Percentiles rank a stretch among this genome's conserved stretches.
phyloP scores from a whole-genome alignment of 768 basidiomycete species.

The Suillus lakei region DNA sequence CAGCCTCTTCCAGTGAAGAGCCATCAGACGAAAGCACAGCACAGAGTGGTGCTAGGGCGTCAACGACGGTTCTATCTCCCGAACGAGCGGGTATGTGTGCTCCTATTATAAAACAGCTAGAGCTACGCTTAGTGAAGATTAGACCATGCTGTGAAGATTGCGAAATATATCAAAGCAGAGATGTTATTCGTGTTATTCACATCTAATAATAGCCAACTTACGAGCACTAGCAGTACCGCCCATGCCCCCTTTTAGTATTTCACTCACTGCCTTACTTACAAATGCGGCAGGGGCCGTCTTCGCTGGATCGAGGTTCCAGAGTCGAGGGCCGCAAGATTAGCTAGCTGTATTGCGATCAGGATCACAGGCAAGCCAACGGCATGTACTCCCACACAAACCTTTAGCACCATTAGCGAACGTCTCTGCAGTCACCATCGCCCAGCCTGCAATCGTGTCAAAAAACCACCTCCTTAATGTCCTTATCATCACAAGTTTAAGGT shows the following conservation, averaged over 20 bases:
- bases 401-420: slow-evolving; percentile 57
- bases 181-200: neutral
- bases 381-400: slow-evolving; percentile 25
- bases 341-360: slow-evolving; percentile 22
- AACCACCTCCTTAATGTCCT: no score
- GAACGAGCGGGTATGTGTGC: slow-evolving; percentile 54
- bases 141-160: slow-evolving; percentile 46
- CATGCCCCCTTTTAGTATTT: slow-evolving; percentile 55
- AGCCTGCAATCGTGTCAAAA: slow-evolving; percentile 66
- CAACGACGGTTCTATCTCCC: slow-evolving; percentile 62
- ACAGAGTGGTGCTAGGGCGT: slow-evolving; percentile 55
- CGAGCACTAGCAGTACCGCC: slow-evolving; percentile 58
- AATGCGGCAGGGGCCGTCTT: slow-evolving; percentile 25
- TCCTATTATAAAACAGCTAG: slow-evolving; percentile 35
- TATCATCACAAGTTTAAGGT: neutral
- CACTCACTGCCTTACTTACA: slow-evolving; percentile 38
- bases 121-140: slow-evolving; percentile 30
- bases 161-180: slow-evolving; percentile 39
- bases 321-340: slow-evolving; percentile 38
- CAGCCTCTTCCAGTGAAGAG: slow-evolving; percentile 28
- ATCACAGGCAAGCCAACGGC: neutral
- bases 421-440: slow-evolving; percentile 65
- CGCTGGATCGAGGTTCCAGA: slow-evolving; percentile 26
- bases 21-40: slow-evolving; percentile 17
- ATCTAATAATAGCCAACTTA: slow-evolving; percentile 34